Base-by-base conservation (phyloP, 2,329 filamentous ascomycete genomes). In the Aspergillus persii region DNA sequence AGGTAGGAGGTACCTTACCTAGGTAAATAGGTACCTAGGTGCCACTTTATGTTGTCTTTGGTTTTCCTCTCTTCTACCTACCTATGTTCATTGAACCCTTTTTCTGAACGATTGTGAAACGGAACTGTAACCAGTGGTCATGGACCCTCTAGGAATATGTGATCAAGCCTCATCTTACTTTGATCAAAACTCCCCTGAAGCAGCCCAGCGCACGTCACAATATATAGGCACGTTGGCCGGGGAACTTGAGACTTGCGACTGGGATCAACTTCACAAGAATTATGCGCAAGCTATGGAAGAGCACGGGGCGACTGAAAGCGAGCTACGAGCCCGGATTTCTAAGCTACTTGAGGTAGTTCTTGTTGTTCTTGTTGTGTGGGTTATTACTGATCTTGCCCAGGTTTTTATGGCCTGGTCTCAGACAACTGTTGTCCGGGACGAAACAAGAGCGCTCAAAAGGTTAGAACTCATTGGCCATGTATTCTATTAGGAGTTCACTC, bases 371-470 rank as follows among this genome's bases (percentile, higher is more conserved):
- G 9, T 15, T 3, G 39, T 8, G 50, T 30, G 11, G 33, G 18
- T 29, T 30, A 46, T 54, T 66, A 46, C 64, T 41, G 23, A 26
- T 15, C 29, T 53, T 12, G n/a, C 23, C 46, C 53, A 96, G 91
- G 90, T 89, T 71, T 96, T 96, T 73, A 83, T 83, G 59, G 78
- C 87, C 39, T 97, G 93, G 92, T 89, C 90, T 27, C 82, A 88
- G 23, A 86, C 89, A 11, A 89, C 89, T 1, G 83, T 87, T 33
- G 77, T 81, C 9, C 87, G 91, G 61, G 93, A 96, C 73, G 87
- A 90, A 57, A 87, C 89, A 60, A 85, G 93, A 57, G 89, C 90
- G 27, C 82, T 86, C 63, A 94, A 94, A 74, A 86, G 92, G 89
- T 89, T 74, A 57, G 76, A n/a, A 23, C 50, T 33, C 12, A 26